These are phyloP conservation scores for Backusella circina DNA, from an alignment of 192 early-diverging fungal species.

Conservation along the genomic window DNA sequence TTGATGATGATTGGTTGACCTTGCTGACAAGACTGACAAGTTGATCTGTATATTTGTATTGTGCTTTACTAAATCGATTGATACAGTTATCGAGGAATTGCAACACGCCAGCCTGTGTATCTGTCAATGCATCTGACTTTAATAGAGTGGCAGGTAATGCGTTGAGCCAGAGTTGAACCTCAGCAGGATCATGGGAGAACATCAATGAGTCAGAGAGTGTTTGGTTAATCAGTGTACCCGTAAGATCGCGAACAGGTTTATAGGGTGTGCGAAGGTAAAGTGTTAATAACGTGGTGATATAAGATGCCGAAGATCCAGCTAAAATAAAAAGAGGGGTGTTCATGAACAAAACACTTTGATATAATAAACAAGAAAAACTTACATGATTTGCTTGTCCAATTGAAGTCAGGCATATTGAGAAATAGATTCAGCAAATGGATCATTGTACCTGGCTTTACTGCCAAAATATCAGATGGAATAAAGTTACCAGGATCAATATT, in stretches of 20 bases:
- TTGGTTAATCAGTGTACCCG: conserved; percentile 40
- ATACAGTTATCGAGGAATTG: conserved; percentile 68
- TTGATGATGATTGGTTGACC: background rate
- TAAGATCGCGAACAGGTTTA: conserved; percentile 39
- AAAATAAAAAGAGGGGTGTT: conserved; percentile 8
- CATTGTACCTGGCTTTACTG: conserved; percentile 47
- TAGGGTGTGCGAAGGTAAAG: conserved; percentile 48
- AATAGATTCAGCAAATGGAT: conserved; percentile 63
- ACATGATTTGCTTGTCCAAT: conserved; percentile 65
- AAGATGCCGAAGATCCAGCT: conserved; percentile 44
- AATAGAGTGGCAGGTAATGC: conserved; percentile 39
- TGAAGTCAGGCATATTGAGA: conserved; percentile 55
- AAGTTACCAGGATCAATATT: conserved; percentile 74
- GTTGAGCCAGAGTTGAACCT: conserved; percentile 56
- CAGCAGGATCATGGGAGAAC: conserved; percentile 55
- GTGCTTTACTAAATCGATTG: conserved; percentile 48
- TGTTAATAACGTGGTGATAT: conserved; percentile 50
- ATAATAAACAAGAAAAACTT: conserved; percentile 6
- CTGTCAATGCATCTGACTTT: conserved; percentile 13
- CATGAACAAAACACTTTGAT: background rate
- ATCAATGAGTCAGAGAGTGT: conserved; percentile 53
- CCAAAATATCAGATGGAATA: conserved; percentile 58
- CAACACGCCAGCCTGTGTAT: conserved; percentile 39
- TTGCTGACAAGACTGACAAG: conserved; percentile 41
- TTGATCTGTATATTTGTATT: conserved; percentile 63